Evolutionary conservation across 2,329 filamentous ascomycete species (phyloP), one percentile per base, ranked within the genome.

Genomic region (Tolypocladium tundrense): DNA sequence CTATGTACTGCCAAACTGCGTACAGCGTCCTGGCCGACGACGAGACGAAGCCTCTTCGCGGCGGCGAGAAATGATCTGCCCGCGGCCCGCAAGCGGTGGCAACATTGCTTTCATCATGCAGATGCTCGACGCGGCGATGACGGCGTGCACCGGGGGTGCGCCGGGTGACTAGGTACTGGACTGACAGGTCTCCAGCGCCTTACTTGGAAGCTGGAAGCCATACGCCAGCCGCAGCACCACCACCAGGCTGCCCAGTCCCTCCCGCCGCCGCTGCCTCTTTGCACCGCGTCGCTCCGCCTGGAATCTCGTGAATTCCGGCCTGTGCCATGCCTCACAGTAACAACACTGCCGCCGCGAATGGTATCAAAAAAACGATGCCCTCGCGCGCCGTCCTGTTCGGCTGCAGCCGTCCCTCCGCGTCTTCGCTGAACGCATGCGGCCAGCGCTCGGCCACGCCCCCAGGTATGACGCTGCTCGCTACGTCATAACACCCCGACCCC

Each of bases 401-500:
- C 7, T 24, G 21, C 42, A 21, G 42, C 42, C 3, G 7, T 1
- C 40, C 16, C 19, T 43, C 41, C 4, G 41, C 41, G n/a, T 7
- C 21, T 43, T 19, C 39, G 39, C 42, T 31, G 24, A 9, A 48
- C 21, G 45, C 27, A 19, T 50, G 45, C 14, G 45, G n/a, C 27
- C 14, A 7, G 43, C 24, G 45, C 33, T 27, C 16, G 31, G 45
- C 45, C 33, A 33, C 45, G 45, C 45, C 45, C 27, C 27, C 37
- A 31, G 27, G 37, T 41, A 53, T 57, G 56, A 57, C 50, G 56
- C 56, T 41, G 27, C 9, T 24, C n/a, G n/a, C 31, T 57, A 57
- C 56, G 56, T 57, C 51, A 57, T 57, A 16, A 51, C 56, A 54
- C 27, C 27, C 16, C 27, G 16, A 11, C 16, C 45, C 45, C 45